Evolutionary conservation across 1,284 basidiomycete genomes (phyloP).

Genomic region (Laetiporus sulphureus): DNA sequence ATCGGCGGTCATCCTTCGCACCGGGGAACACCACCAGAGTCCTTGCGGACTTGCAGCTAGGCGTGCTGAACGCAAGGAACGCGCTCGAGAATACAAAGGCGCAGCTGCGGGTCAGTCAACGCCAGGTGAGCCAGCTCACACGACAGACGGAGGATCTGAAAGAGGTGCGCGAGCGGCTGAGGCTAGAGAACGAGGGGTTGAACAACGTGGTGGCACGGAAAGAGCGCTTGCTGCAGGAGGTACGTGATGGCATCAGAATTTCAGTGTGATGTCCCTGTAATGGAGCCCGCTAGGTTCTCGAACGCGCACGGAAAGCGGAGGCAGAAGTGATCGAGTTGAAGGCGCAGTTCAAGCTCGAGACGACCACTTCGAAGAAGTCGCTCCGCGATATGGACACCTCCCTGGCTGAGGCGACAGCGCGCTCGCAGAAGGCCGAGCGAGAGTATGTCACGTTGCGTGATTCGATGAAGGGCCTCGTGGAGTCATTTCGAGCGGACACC

Average conservation of each 20-base stretch:
- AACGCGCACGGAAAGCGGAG: conserved; percentile 77
- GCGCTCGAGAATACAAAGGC: conserved; percentile 79
- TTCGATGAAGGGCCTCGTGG: conserved; percentile 60
- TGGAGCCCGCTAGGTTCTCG: conserved; percentile 53
- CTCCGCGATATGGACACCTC: conserved; percentile 71
- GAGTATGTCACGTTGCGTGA: conserved; percentile 75
- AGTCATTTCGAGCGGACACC: conserved; percentile 63
- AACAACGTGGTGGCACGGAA: conserved; percentile 83
- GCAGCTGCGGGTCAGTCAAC: conserved; percentile 70
- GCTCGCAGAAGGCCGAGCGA: conserved; percentile 73
- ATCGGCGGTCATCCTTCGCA: conserved; percentile 54
- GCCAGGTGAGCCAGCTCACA: conserved; percentile 73
- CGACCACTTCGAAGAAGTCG: conserved; percentile 62
- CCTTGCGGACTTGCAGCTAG: conserved; percentile 74
- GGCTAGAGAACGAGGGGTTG: conserved; percentile 79
- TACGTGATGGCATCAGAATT: conserved; percentile 24
- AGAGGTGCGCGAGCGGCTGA: conserved; percentile 71
- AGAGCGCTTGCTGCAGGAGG: conserved; percentile 79
- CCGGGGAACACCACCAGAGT: conserved; percentile 77
- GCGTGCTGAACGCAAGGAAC: conserved; percentile 71
- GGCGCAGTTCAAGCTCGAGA: conserved; percentile 65
- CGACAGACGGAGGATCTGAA: conserved; percentile 82
- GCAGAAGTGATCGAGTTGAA: conserved; percentile 61
- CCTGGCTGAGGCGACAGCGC: conserved; percentile 61
- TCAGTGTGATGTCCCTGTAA: neutral